Evolutionary conservation across 2,329 filamentous ascomycete genomes (phyloP).

Genomic region (Colletotrichum sp.): DNA sequence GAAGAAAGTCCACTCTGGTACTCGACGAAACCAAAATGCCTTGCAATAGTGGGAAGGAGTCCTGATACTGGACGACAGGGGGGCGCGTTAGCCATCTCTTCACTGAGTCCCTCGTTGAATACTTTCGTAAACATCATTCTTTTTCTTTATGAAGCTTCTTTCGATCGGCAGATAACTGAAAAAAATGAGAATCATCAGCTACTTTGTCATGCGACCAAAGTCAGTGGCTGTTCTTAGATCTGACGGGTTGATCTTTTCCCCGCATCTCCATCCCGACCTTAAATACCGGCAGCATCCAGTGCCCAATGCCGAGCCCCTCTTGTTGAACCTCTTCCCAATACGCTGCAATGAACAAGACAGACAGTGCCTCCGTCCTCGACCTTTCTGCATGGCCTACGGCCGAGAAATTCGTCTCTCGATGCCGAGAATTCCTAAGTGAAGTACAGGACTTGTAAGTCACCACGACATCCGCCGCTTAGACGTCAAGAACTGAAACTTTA

Average conservation of each 20-base stretch:
- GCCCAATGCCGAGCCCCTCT: neutral
- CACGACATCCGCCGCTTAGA: neutral
- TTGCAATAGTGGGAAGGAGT: too few relatives aligned
- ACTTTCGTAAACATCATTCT: too few relatives aligned
- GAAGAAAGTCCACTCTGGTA: too few relatives aligned
- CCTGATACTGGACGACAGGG: too few relatives aligned
- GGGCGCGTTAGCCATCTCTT: too few relatives aligned
- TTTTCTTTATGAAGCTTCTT: neutral
- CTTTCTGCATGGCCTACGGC: slow-evolving; percentile 31
- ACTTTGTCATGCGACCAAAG: neutral
- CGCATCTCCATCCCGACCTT: neutral
- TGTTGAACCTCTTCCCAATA: neutral
- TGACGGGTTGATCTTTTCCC: neutral
- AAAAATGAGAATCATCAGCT: neutral
- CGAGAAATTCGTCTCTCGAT: slow-evolving; percentile 30
- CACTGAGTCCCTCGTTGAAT: too few relatives aligned
- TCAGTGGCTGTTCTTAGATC: neutral
- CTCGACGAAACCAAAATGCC: too few relatives aligned
- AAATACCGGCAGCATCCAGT: neutral
- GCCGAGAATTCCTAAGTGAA: slow-evolving; percentile 33
- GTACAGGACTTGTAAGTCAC: slow-evolving; percentile 34
- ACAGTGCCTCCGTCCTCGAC: slow-evolving; percentile 25
- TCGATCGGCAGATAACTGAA: neutral
- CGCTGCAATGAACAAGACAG: slow-evolving; percentile 2
- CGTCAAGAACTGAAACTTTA: neutral